Conservation (phyloP, 257 asterid genomes). For the Gentiana straminea region DNA sequence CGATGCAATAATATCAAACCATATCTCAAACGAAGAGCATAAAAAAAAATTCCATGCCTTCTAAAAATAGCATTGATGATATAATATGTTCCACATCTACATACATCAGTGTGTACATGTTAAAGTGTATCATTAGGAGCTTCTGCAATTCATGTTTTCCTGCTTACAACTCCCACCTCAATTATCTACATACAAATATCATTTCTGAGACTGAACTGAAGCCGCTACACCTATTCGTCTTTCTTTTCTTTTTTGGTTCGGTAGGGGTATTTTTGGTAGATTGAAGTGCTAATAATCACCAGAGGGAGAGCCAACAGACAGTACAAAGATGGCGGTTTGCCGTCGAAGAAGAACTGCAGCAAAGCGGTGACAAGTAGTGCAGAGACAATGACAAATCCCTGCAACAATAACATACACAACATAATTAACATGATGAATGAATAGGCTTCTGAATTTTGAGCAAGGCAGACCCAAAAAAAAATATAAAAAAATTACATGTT, state of each 20-base stretch:
- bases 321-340: conserved; percentile 70
- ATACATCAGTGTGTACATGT: no score
- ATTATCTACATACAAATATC: no score
- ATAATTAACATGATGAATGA: neutral
- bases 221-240: conserved; percentile 1
- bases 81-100: no score
- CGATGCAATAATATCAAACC: no score
- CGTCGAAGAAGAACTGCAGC: conserved; percentile 73
- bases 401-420: conserved; percentile 14
- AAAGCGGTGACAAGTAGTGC: conserved; percentile 91
- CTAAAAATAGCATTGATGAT: no score
- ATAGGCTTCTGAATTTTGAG: neutral
- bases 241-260: conserved; percentile 51
- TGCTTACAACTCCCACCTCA: no score
- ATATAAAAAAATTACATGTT: no score
- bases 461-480: neutral
- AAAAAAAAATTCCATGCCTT: no score
- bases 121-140: no score
- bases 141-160: no score
- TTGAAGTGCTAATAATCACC: conserved; percentile 65
- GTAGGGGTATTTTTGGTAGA: conserved; percentile 89
- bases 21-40: no score
- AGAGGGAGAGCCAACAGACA: conserved; percentile 84
- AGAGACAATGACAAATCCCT: conserved; percentile 94
- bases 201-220: no score